A percentile compares a stretch with the other conserved stretches of the same genome.
These are phyloP conservation scores for Lipomyces japonicus DNA, from an alignment of 805 yeast genomes.

Conservation along the genomic window DNA sequence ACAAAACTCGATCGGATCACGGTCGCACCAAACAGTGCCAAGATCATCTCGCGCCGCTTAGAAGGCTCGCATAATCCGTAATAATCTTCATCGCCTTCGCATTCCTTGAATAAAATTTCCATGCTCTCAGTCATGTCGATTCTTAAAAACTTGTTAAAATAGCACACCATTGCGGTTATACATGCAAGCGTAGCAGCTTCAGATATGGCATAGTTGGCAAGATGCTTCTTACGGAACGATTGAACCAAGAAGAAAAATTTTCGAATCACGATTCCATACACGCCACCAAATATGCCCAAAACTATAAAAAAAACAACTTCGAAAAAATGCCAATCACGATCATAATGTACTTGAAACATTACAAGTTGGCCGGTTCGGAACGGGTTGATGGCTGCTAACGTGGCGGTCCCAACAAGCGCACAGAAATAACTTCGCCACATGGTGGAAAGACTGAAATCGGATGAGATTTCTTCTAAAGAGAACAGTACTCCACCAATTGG, in stretches of 20 bases:
- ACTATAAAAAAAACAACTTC: slow-evolving; percentile 78
- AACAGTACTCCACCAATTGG: slow-evolving; percentile 97
- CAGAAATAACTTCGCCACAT: slow-evolving; percentile 92
- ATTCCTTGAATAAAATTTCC: slow-evolving; percentile 84
- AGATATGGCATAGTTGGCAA: slow-evolving; percentile 57
- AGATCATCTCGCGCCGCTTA: slow-evolving; percentile 38
- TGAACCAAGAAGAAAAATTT: slow-evolving; percentile 46
- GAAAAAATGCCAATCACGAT: slow-evolving; percentile 77
- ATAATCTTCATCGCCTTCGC: slow-evolving; percentile 50
- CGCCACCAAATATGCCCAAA: slow-evolving; percentile 86
- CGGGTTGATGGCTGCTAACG: slow-evolving; percentile 70
- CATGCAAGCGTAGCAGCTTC: slow-evolving; percentile 69
- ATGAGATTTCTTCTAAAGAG: slow-evolving; percentile 84
- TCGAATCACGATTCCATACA: slow-evolving; percentile 53
- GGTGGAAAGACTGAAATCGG: slow-evolving; percentile 67
- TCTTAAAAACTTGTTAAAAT: slow-evolving; percentile 74
- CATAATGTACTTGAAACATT: slow-evolving; percentile 85
- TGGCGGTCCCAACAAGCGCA: slow-evolving; percentile 79
- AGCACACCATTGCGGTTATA: slow-evolving; percentile 71
- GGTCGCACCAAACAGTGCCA: slow-evolving; percentile 66
- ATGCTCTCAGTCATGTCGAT: slow-evolving; percentile 94
- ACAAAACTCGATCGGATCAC: slow-evolving; percentile 65
- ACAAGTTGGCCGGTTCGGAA: slow-evolving; percentile 94
- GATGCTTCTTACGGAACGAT: slow-evolving; percentile 29
- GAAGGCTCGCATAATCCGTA: slow-evolving; percentile 28